Evolutionary conservation across 164 flowering plant species (phyloP).

Genomic region (Kalanchoe fedtschenkoi): DNA sequence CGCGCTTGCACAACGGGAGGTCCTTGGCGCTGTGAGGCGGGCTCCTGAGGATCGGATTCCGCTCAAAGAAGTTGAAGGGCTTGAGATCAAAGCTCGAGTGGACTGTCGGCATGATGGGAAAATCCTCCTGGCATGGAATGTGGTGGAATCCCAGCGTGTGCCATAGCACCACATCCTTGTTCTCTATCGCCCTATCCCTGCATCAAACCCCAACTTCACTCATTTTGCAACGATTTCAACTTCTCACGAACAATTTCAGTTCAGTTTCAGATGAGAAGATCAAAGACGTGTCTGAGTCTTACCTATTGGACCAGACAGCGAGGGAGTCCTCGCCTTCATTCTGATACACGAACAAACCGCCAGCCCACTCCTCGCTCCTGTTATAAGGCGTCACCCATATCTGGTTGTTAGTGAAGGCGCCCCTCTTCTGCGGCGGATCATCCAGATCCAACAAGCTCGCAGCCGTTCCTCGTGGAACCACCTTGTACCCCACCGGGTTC

Average conservation of each 20-base stretch:
- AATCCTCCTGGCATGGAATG: constrained; percentile 82
- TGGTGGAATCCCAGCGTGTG: constrained; percentile 85
- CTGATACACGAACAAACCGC: constrained; percentile 67
- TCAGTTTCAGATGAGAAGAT: neutral
- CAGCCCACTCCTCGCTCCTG: constrained; percentile 78
- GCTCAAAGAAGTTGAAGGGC: constrained; percentile 79
- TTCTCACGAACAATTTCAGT: no score
- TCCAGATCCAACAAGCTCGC: constrained; percentile 67
- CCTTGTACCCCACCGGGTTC: constrained; percentile 74
- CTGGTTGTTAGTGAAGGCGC: constrained; percentile 81
- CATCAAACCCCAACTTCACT: constrained; percentile 7
- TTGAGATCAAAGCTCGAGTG: constrained; percentile 63
- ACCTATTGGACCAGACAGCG: constrained; percentile 85
- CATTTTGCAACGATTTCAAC: no score
- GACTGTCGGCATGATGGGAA: constrained; percentile 79
- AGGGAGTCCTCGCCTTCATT: constrained; percentile 83
- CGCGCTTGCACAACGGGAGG: constrained; percentile 61
- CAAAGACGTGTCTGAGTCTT: neutral
- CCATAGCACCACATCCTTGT: constrained; percentile 82
- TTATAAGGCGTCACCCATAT: constrained; percentile 89
- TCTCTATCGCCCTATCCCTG: constrained; percentile 55
- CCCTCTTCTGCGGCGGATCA: constrained; percentile 72
- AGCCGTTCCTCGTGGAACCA: constrained; percentile 70
- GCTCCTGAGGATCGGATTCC: constrained; percentile 56
- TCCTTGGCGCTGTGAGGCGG: constrained; percentile 47